Conservation (phyloP, 2,329 filamentous ascomycete species). For the Eutypella sp. region DNA sequence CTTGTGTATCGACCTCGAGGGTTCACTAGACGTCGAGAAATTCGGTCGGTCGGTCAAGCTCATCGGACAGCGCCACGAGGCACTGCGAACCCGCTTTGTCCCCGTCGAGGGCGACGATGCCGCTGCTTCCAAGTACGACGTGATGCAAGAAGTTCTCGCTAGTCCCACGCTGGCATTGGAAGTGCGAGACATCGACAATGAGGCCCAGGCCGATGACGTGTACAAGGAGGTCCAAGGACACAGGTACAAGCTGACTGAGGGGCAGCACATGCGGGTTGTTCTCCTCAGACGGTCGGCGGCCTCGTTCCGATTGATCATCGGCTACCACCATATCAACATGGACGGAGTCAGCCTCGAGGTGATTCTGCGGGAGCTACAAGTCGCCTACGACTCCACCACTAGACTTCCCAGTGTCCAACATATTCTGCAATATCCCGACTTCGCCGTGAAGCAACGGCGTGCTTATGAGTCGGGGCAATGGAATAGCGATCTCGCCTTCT, state of each 20-base stretch:
- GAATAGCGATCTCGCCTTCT: background rate
- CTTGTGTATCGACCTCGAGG: constrained; percentile 24
- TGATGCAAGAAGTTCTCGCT: background rate
- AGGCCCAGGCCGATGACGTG: background rate
- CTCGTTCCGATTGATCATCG: background rate
- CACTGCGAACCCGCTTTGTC: background rate
- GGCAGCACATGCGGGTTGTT: background rate
- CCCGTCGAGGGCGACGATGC: no score
- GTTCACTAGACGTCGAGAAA: constrained; percentile 21
- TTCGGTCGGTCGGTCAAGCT: background rate
- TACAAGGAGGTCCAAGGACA: background rate
- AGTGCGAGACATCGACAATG: background rate
- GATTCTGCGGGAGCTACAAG: background rate
- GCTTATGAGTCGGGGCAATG: background rate
- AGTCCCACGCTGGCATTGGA: background rate
- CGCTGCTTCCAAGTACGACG: background rate
- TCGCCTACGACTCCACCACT: background rate
- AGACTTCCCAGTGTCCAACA: background rate
- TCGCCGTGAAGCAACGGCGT: background rate
- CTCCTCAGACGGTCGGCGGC: background rate
- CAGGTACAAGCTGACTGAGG: background rate
- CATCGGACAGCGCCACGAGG: background rate
- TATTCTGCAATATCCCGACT: background rate
- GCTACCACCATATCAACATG: constrained; percentile 1
- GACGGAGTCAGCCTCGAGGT: background rate